These are phyloP conservation scores for Coemansia sp. DNA, from an alignment of 192 early-diverging fungal genomes.

Conservation along the genomic window DNA sequence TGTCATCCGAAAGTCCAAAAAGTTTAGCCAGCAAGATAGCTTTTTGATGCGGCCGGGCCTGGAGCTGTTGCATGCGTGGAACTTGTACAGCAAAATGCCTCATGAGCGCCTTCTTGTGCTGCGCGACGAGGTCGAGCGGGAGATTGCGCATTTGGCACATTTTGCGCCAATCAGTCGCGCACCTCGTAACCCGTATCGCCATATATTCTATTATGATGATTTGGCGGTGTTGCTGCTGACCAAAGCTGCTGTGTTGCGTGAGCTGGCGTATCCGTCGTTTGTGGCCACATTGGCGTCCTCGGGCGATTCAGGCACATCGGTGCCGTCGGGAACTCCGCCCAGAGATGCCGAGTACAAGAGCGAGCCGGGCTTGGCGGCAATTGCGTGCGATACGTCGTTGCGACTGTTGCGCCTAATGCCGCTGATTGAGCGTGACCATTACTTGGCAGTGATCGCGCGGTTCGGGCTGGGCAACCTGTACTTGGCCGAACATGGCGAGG, in stretches of 20 bases:
- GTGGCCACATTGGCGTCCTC: constrained; percentile 20
- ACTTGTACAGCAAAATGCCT: constrained; percentile 74
- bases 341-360: not conserved
- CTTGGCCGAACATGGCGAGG: constrained; percentile 40
- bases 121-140: constrained; percentile 50
- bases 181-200: constrained; percentile 36
- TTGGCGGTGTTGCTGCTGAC: constrained; percentile 71
- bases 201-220: constrained; percentile 70
- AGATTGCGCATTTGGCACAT: constrained; percentile 45
- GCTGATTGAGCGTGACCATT: constrained; percentile 65
- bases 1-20: constrained; percentile 78
- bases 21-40: constrained; percentile 66
- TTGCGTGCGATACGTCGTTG: constrained; percentile 27
- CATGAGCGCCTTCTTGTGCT: constrained; percentile 42
- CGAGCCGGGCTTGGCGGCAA: constrained; percentile 6
- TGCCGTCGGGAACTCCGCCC: not conserved
- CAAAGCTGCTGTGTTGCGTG: constrained; percentile 64
- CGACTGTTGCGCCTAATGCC: constrained; percentile 58
- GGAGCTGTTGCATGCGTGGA: constrained; percentile 74
- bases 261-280: constrained; percentile 57
- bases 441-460: constrained; percentile 58
- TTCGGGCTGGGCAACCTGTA: constrained; percentile 63
- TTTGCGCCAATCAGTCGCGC: constrained; percentile 33
- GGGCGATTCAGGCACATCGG: not conserved
- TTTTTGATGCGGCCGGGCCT: constrained; percentile 72